Conservation (phyloP, 352 stramenopile species). For the Phytophthora idaei region DNA sequence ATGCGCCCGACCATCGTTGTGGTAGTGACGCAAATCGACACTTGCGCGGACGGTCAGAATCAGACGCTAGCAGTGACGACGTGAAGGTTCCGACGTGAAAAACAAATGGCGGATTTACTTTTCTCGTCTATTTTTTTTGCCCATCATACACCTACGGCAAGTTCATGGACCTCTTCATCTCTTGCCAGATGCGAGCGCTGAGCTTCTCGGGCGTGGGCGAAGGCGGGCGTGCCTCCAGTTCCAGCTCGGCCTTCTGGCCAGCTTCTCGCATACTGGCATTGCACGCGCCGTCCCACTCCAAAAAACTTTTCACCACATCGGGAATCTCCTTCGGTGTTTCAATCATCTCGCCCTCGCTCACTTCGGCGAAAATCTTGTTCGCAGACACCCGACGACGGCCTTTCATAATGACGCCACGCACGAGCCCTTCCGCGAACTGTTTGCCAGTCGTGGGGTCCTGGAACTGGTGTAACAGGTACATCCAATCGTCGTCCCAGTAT, state of each 20-base stretch:
- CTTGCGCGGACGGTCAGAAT: too few relatives aligned
- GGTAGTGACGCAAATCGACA: too few relatives aligned
- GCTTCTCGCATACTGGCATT: conserved; percentile 35
- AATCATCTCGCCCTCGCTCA: conserved; percentile 24
- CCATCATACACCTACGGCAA: conserved; percentile 10
- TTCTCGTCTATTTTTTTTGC: not conserved
- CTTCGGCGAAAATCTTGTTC: conserved; percentile 27
- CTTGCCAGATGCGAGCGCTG: conserved; percentile 19
- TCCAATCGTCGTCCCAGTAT: conserved; percentile 63
- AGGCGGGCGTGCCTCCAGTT: conserved; percentile 10
- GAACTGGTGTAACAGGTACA: conserved; percentile 71
- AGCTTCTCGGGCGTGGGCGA: conserved; percentile 23
- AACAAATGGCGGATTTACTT: conserved; percentile 14
- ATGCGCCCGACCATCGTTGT: conserved; percentile 70
- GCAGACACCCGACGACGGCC: conserved; percentile 28
- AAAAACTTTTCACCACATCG: conserved; percentile 35
- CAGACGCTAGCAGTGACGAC: not conserved
- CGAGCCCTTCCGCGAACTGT: conserved; percentile 58
- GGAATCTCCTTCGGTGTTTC: conserved; percentile 34
- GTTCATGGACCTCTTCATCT: conserved; percentile 40
- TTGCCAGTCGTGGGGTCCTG: conserved; percentile 55
- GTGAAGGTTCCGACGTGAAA: conserved; percentile 16
- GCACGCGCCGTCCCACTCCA: conserved; percentile 44
- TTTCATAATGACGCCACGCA: conserved; percentile 34
- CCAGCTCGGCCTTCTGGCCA: conserved; percentile 16